Evolutionary conservation across 768 basidiomycete species (phyloP).

Genomic region (Trichaptum fuscoviolaceum): DNA sequence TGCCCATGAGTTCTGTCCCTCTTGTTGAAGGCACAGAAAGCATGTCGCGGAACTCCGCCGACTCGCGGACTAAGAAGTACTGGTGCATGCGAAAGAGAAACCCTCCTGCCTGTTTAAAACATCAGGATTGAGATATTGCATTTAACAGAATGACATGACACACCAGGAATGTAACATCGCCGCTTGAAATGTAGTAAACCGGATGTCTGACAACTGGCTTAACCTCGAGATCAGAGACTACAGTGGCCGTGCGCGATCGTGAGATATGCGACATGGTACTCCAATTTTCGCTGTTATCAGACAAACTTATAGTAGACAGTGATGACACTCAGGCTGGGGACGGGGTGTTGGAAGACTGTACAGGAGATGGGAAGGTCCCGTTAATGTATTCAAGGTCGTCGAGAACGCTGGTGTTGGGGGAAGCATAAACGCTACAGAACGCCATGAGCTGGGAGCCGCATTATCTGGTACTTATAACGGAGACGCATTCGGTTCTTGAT

Average conservation of each 20-base stretch:
- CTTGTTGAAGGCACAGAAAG: constrained; percentile 13
- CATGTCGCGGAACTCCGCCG: constrained; percentile 19
- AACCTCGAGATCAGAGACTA: constrained; percentile 7
- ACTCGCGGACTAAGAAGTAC: constrained; percentile 19
- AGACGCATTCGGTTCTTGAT: too few species aligned
- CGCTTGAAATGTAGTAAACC: constrained; percentile 48
- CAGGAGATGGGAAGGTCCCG: too few species aligned
- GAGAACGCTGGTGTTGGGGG: neutral
- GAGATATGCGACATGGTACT: neutral
- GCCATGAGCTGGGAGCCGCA: neutral
- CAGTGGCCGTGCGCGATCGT: neutral
- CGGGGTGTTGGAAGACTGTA: neutral
- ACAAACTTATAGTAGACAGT: neutral
- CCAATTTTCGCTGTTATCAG: neutral
- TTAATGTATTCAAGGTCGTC: neutral
- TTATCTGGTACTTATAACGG: too few species aligned
- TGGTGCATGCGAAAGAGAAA: constrained; percentile 18
- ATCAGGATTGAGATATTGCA: neutral
- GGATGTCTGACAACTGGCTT: constrained; percentile 20
- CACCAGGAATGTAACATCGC: constrained; percentile 50
- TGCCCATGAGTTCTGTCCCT: constrained; percentile 21
- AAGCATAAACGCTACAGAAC: neutral
- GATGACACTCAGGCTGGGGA: neutral
- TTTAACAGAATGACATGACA: neutral
- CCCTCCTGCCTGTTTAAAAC: constrained; percentile 15